Conservation (phyloP, 345 rosid species). For the Firmiana major region DNA sequence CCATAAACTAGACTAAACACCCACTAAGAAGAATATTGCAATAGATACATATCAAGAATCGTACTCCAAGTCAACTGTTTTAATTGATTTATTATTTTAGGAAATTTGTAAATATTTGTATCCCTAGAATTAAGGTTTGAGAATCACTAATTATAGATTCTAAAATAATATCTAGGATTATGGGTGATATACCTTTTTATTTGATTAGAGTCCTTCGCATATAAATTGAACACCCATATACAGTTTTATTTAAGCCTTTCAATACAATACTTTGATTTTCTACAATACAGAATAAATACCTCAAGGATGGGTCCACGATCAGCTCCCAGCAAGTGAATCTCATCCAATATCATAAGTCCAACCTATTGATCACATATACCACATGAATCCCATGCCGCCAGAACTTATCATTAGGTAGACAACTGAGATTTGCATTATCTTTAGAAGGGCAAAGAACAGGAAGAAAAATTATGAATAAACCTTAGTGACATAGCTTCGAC, state of each 20-base stretch:
- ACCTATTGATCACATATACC: slow-evolving; percentile 48
- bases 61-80: too few species aligned
- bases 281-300: slow-evolving; percentile 55
- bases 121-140: too few species aligned
- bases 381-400: slow-evolving; percentile 7
- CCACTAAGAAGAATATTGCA: not conserved
- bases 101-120: too few species aligned
- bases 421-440: not conserved
- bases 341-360: slow-evolving; percentile 93
- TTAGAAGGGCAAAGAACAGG: not conserved
- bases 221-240: too few species aligned
- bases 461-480: slow-evolving; percentile 29
- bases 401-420: not conserved
- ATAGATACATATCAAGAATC: too few species aligned
- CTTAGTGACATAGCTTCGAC: slow-evolving; percentile 93
- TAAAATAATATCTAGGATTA: too few species aligned
- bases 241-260: too few species aligned
- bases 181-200: too few species aligned
- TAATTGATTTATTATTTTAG: too few species aligned
- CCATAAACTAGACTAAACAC: not conserved
- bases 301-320: slow-evolving; percentile 99
- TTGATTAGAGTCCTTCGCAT: too few species aligned
- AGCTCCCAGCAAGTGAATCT: slow-evolving; percentile 96
- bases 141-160: too few species aligned
- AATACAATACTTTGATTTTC: too few species aligned